Evolutionary conservation across 768 basidiomycete species (phyloP).

Genomic region (Russula brevipes): DNA sequence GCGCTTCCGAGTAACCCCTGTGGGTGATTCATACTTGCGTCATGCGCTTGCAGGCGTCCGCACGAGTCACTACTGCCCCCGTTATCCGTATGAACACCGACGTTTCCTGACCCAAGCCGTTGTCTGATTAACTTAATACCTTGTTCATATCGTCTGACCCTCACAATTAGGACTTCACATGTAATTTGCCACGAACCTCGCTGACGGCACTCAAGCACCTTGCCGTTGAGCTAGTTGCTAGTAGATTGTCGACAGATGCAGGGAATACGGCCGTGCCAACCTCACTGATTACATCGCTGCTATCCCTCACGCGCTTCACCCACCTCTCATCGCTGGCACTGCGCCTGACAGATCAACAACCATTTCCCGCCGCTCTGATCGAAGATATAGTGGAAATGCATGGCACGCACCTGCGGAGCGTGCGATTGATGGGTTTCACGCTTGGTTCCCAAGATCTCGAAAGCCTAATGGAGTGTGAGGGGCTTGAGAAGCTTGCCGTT

Average conservation of each 20-base stretch:
- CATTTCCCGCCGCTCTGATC: conserved; percentile 9
- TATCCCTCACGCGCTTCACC: conserved; percentile 20
- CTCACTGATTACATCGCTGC: conserved; percentile 13
- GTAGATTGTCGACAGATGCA: conserved; percentile 26
- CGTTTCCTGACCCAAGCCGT: conserved; percentile 5
- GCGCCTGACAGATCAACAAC: conserved; percentile 15
- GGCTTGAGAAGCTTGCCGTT: conserved; percentile 24
- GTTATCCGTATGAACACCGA: not conserved
- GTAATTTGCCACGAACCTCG: conserved; percentile 32
- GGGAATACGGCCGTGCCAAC: not conserved
- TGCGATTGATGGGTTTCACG: conserved; percentile 18
- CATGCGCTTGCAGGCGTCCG: not conserved
- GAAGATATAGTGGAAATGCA: conserved; percentile 22
- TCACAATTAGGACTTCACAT: conserved; percentile 20
- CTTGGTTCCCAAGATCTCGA: conserved; percentile 1
- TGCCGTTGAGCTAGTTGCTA: conserved; percentile 46
- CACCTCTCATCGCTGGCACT: conserved; percentile 23
- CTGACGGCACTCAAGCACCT: conserved; percentile 46
- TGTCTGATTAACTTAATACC: conserved; percentile 8
- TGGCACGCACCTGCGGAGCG: conserved; percentile 14
- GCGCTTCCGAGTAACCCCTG: not conserved
- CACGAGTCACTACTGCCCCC: not conserved
- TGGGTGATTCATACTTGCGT: conserved; percentile 1
- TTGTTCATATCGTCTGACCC: conserved; percentile 35
- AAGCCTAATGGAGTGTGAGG: conserved; percentile 20